Conservation (phyloP, 208 protist species). For the Leishmania aethiopica region DNA sequence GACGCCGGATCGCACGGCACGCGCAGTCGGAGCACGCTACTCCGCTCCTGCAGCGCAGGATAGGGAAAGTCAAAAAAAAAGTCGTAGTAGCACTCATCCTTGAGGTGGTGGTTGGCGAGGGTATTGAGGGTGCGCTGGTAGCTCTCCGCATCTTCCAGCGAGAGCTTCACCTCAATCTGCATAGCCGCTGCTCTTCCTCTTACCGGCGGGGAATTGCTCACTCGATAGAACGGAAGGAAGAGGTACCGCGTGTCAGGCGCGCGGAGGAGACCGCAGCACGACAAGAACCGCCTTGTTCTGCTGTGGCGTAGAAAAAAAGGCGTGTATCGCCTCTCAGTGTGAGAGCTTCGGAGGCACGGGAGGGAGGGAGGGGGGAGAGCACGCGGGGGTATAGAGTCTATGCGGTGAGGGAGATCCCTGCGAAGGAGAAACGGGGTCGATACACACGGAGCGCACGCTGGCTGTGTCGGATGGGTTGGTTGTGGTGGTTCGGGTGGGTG, state of each 20-base stretch:
- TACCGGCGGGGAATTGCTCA: background rate
- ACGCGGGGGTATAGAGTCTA: background rate
- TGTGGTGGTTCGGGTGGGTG: background rate
- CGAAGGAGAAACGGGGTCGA: background rate
- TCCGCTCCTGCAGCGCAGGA: slow-evolving; percentile 32
- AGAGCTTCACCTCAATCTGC: slow-evolving; percentile 74
- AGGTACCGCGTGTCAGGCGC: background rate
- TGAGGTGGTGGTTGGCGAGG: slow-evolving; percentile 31
- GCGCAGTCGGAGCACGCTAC: slow-evolving; percentile 66
- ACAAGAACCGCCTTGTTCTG: background rate
- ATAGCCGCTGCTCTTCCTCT: slow-evolving; percentile 30
- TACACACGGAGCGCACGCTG: background rate
- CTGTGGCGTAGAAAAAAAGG: background rate
- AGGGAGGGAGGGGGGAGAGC: background rate
- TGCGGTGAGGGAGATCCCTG: background rate
- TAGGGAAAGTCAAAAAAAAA: slow-evolving; percentile 79
- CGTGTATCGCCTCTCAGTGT: background rate
- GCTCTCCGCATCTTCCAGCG: slow-evolving; percentile 41
- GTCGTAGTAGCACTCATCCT: slow-evolving; percentile 62
- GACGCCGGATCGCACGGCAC: slow-evolving; percentile 36
- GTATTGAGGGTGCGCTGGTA: slow-evolving; percentile 37
- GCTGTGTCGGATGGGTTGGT: background rate
- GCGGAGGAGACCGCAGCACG: background rate
- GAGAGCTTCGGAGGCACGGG: background rate
- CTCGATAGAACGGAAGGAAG: background rate